Conservation (phyloP, 83 land plant genomes). For the Thuja plicata region DNA sequence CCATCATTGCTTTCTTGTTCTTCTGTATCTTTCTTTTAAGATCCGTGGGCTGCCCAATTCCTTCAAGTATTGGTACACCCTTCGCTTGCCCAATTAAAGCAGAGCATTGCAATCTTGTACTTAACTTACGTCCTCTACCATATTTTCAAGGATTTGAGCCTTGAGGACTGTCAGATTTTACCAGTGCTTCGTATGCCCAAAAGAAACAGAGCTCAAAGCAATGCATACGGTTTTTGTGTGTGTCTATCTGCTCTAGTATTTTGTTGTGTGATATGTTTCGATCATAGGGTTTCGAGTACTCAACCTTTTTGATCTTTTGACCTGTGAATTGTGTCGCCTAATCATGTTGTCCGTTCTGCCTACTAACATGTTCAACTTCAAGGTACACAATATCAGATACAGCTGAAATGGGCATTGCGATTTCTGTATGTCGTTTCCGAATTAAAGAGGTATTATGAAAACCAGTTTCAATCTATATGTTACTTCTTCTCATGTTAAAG, state of each 20-base stretch:
- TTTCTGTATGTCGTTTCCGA: neutral
- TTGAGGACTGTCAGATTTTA: neutral
- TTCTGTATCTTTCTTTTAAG: neutral
- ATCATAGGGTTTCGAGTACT: neutral
- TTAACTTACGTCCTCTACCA: slow-evolving; percentile 4
- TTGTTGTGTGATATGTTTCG: neutral
- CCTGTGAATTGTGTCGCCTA: neutral
- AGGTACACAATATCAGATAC: neutral
- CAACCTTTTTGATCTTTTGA: neutral
- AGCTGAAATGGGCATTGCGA: neutral
- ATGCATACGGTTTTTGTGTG: neutral
- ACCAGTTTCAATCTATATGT: neutral
- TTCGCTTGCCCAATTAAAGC: slow-evolving; percentile 9
- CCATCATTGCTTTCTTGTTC: neutral
- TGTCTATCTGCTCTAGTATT: slow-evolving; percentile 3
- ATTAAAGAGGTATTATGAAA: neutral
- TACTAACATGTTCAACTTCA: neutral
- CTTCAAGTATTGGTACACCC: neutral
- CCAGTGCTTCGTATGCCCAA: slow-evolving; percentile 10
- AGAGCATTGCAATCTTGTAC: slow-evolving; percentile 3
- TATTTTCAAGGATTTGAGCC: neutral
- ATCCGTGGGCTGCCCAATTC: neutral
- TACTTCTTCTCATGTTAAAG: neutral
- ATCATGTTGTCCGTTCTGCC: neutral
- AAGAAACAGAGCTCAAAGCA: slow-evolving; percentile 7